phyloP scores from a whole-genome alignment of 2,329 filamentous ascomycete species.

The Colletotrichum sp. region DNA sequence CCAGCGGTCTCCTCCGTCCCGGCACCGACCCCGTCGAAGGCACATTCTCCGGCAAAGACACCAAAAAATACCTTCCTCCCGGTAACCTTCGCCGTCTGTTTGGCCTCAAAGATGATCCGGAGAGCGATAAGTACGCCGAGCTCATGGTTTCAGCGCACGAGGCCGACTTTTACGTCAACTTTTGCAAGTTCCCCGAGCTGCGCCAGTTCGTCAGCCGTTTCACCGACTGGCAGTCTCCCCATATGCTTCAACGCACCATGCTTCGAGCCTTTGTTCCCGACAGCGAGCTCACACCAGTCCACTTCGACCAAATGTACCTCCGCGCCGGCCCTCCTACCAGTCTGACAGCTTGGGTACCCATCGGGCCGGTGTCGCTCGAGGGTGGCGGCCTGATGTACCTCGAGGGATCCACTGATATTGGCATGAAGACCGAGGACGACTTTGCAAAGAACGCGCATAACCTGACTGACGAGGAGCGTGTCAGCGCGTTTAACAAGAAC shows the following conservation, averaged over 20 bases:
- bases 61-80: neutral
- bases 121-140: slow-evolving; percentile 5
- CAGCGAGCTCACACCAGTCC: slow-evolving; percentile 63
- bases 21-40: slow-evolving; percentile 14
- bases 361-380: slow-evolving; percentile 56
- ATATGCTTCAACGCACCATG: slow-evolving; percentile 44
- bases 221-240: neutral
- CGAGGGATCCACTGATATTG: slow-evolving; percentile 43
- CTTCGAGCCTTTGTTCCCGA: slow-evolving; percentile 61
- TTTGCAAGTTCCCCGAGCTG: slow-evolving; percentile 7
- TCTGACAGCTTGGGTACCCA: slow-evolving; percentile 62
- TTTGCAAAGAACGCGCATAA: slow-evolving; percentile 54
- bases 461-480: slow-evolving; percentile 55
- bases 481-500: slow-evolving; percentile 59
- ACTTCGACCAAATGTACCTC: slow-evolving; percentile 66
- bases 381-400: slow-evolving; percentile 66
- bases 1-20: slow-evolving; percentile 14
- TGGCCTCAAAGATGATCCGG: neutral
- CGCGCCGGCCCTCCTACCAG: slow-evolving; percentile 57
- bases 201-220: slow-evolving; percentile 5
- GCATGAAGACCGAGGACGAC: slow-evolving; percentile 49
- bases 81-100: slow-evolving; percentile 5
- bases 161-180: slow-evolving; percentile 3
- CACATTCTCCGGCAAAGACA: slow-evolving; percentile 11
- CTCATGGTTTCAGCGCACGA: neutral